These are phyloP conservation scores for Myxozyma sirexii DNA, from an alignment of 805 yeast species.

Conservation along the genomic window DNA sequence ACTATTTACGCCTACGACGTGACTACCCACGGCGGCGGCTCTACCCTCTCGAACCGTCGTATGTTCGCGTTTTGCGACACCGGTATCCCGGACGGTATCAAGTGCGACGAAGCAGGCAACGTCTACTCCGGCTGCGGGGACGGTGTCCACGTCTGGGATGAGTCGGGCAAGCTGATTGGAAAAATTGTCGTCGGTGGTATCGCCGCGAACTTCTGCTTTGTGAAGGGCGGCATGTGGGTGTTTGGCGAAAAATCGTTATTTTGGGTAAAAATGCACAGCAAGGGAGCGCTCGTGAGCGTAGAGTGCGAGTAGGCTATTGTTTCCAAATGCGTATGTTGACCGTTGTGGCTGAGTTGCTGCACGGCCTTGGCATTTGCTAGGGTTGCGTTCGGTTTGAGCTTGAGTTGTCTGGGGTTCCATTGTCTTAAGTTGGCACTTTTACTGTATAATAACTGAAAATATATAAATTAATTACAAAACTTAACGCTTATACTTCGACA, in stretches of 20 bases:
- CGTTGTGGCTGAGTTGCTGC: no score
- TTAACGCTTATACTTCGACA: background rate
- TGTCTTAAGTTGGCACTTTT: no score
- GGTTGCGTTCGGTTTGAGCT: no score
- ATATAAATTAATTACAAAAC: background rate
- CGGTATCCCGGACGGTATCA: conserved; percentile 31
- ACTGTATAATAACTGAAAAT: no score
- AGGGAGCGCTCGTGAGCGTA: conserved; percentile 21
- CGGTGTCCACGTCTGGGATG: conserved; percentile 29
- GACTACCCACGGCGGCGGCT: background rate
- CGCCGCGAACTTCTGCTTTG: conserved; percentile 31
- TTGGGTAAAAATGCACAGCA: conserved; percentile 7
- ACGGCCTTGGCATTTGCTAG: no score
- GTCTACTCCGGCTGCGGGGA: conserved; percentile 33
- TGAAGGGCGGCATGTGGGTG: conserved; percentile 29
- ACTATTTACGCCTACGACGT: conserved; percentile 32
- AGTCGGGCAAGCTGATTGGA: conserved; percentile 23
- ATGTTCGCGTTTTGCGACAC: conserved; percentile 26
- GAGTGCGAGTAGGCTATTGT: conserved; percentile 20
- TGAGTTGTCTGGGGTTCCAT: no score
- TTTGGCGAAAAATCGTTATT: conserved; percentile 23
- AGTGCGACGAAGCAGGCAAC: conserved; percentile 28
- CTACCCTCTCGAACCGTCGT: conserved; percentile 13
- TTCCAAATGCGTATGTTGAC: no score
- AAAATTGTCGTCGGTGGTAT: conserved; percentile 22